Conservation (phyloP, 2,329 filamentous ascomycete species). For the Hypoxylon sp. region DNA sequence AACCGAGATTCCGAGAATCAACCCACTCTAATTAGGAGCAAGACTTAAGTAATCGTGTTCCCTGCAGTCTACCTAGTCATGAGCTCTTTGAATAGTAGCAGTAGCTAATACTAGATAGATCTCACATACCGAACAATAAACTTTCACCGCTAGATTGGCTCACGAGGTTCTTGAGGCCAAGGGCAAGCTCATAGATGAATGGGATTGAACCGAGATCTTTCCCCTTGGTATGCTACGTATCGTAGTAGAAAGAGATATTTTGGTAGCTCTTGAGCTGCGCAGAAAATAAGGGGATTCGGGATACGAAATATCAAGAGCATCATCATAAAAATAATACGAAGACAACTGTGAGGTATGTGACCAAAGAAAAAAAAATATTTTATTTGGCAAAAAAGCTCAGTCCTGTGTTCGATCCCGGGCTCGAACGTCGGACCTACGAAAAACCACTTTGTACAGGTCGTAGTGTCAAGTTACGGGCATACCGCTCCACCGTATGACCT, state of each 20-base stretch:
- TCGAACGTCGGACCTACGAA: background rate
- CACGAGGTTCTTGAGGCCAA: too few relatives aligned
- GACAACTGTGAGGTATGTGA: background rate
- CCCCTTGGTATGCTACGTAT: background rate
- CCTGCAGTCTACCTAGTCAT: background rate
- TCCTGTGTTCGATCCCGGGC: background rate
- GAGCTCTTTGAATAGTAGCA: background rate
- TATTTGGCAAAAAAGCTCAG: background rate
- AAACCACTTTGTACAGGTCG: conserved; percentile 1
- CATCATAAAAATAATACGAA: background rate
- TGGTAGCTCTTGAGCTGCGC: too few relatives aligned
- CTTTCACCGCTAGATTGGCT: background rate
- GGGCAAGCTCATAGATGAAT: background rate
- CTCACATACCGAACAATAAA: background rate
- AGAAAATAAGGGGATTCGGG: too few relatives aligned
- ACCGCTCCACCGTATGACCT: background rate
- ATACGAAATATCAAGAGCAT: background rate
- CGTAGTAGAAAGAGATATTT: background rate
- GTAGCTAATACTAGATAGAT: background rate
- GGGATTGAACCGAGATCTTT: background rate
- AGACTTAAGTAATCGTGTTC: background rate
- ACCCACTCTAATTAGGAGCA: background rate
- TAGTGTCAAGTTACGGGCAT: background rate
- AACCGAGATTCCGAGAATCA: background rate
- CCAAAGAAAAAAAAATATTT: background rate